Base-by-base conservation (phyloP, 805 yeast genomes). In the Saccharomycopsis malanga region DNA sequence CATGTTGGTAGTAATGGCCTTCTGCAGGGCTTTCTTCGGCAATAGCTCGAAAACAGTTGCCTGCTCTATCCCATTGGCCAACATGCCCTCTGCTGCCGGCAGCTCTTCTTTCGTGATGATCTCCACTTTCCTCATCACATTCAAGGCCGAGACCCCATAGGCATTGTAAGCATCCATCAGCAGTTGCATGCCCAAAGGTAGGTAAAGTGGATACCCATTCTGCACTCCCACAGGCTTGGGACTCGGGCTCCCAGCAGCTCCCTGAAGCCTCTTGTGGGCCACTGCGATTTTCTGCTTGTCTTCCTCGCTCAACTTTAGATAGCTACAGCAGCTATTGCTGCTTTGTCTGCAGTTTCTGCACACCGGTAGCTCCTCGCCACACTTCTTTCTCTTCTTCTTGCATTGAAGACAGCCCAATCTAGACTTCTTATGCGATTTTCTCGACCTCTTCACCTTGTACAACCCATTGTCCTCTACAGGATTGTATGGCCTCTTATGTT, bases 341-440 rank as follows among this genome's bases (percentile, higher is more conserved):
- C 21, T 38, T 4, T 4, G 14, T n/a, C 18, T 24, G 39, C 48
- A 45, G 17, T 25, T 39, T 12, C 10, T 29, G 34, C 45, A 45
- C n/a, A 38, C 25, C 5, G 48, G 48, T 12, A 45, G 37, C 43
- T 18, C 9, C 30, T 45, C 48, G 20, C 34, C 44, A 15, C 45
- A 45, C 38, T 45, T 45, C 44, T 27, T 45, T 39, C 48, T n/a
- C 34, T 45, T 45, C 25, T 21, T 21, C 30, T 45, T 45, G 38
- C 48, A 44, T 20, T 37, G 36, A 15, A 37, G 12, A n/a, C 47
- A 44, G 35, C 47, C 47, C 15, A 44, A 27, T 39, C 47, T 7
- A 17, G 47, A 44, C 34, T 44, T 44, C 15, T 20, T 27, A 22
- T 44, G 47, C n/a, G 47, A 38, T 21, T 44, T 44, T 36, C 47